These are phyloP conservation scores for Iris pallida DNA, from an alignment of 116 monocot species.

Conservation along the genomic window DNA sequence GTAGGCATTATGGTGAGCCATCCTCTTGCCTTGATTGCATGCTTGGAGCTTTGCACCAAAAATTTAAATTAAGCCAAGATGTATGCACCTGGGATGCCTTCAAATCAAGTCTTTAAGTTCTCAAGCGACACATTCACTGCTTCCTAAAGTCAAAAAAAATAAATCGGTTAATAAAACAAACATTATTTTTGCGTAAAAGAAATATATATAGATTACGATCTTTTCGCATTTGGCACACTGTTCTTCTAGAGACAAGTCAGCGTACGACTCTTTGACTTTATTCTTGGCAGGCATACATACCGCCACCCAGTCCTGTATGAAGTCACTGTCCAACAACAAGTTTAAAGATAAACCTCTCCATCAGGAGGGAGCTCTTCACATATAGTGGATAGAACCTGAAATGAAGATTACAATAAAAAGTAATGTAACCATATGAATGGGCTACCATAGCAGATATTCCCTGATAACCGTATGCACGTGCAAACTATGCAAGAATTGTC, in stretches of 20 bases:
- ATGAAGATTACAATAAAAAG: conserved; percentile 6
- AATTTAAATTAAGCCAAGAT: too few relatives aligned
- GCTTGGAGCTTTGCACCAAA: too few relatives aligned
- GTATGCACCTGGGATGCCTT: too few relatives aligned
- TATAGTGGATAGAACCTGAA: conserved; percentile 84
- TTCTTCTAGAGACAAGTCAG: conserved; percentile 36
- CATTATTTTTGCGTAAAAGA: too few relatives aligned
- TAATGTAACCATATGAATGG: background rate
- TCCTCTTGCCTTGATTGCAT: too few relatives aligned
- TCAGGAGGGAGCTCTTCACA: conserved; percentile 82
- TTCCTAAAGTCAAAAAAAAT: conserved; percentile 26
- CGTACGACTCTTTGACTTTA: conserved; percentile 33
- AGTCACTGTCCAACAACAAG: conserved; percentile 8
- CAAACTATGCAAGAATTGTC: too few relatives aligned
- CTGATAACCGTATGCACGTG: background rate
- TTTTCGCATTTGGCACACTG: conserved; percentile 76
- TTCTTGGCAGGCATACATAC: conserved; percentile 45
- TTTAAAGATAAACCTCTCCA: too few relatives aligned
- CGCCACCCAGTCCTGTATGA: conserved; percentile 24
- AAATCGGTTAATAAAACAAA: background rate
- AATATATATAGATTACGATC: conserved; percentile 33
- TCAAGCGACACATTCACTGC: conserved; percentile 61
- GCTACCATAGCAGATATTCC: background rate
- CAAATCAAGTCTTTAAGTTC: conserved; percentile 67
- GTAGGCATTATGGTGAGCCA: too few relatives aligned